Conservation (phyloP, 768 basidiomycete genomes). For the Lactarius sp. region DNA sequence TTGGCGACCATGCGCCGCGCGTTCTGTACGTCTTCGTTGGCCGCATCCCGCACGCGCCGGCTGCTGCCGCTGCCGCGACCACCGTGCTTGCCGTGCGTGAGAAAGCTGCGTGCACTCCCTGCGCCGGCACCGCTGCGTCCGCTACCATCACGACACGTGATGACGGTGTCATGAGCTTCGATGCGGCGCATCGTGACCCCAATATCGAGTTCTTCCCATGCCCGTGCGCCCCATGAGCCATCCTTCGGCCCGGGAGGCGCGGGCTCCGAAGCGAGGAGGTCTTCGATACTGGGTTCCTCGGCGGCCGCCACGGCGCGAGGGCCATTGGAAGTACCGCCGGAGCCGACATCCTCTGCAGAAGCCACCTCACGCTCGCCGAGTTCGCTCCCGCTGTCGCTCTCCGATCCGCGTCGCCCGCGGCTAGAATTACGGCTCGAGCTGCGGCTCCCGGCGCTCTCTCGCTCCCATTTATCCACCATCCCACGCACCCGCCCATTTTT, state of each 20-base stretch:
- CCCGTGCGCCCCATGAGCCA: conserved; percentile 34
- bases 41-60: conserved; percentile 15
- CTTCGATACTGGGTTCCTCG: conserved; percentile 33
- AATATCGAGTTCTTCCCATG: conserved; percentile 36
- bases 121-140: conserved; percentile 16
- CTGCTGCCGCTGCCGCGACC: too few relatives aligned
- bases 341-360: not conserved
- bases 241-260: conserved; percentile 7
- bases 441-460: conserved; percentile 15
- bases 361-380: not conserved
- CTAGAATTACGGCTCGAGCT: not conserved
- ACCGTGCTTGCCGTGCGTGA: too few relatives aligned
- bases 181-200: conserved; percentile 35
- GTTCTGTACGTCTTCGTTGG: not conserved
- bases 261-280: conserved; percentile 28
- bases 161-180: conserved; percentile 20
- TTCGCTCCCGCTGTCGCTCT: conserved; percentile 17
- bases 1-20: conserved; percentile 31
- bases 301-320: too few relatives aligned
- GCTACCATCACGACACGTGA: conserved; percentile 20
- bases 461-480: conserved; percentile 26
- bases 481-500: conserved; percentile 22
- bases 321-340: conserved; percentile 14
- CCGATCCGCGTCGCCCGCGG: not conserved
- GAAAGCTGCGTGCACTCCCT: not conserved